These are phyloP conservation scores for Hypoxylon trugodes DNA, from an alignment of 495 filamentous ascomycete genomes.

Conservation along the genomic window DNA sequence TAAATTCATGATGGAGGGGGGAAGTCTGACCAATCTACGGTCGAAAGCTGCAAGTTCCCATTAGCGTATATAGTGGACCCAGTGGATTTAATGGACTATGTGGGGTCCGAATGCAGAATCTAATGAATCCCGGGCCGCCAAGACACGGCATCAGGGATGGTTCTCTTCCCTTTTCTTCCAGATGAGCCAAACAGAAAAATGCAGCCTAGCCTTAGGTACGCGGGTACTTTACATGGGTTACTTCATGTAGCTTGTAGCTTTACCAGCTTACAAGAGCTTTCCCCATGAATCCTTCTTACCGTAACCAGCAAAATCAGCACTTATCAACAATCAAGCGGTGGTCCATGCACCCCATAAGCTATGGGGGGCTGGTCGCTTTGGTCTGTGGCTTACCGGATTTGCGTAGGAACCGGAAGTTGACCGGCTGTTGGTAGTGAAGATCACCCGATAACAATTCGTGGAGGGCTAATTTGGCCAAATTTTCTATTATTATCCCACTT, in stretches of 20 bases:
- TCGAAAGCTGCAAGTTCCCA: slow-evolving; percentile 45
- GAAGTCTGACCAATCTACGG: slow-evolving; percentile 40
- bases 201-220: slow-evolving; percentile 16
- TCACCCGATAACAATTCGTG: slow-evolving; percentile 30
- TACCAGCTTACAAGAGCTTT: no score
- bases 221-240: no score
- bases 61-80: slow-evolving; percentile 37
- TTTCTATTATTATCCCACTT: slow-evolving; percentile 44
- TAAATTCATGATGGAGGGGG: slow-evolving; percentile 40
- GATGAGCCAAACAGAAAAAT: slow-evolving; percentile 27
- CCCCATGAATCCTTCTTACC: slow-evolving; percentile 25
- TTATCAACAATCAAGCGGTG: slow-evolving; percentile 35
- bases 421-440: slow-evolving; percentile 29
- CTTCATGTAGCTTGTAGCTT: not conserved
- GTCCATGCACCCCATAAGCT: slow-evolving; percentile 31
- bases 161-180: slow-evolving; percentile 48
- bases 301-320: slow-evolving; percentile 27
- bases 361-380: slow-evolving; percentile 13
- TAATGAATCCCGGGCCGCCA: slow-evolving; percentile 34
- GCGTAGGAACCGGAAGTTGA: slow-evolving; percentile 28
- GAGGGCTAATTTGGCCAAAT: slow-evolving; percentile 41
- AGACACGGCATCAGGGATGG: slow-evolving; percentile 41
- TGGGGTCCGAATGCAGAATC: slow-evolving; percentile 40
- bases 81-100: not conserved
- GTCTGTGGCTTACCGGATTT: slow-evolving; percentile 35